Conservation (phyloP, 768 basidiomycete species). For the Kwoniella dendrophila region DNA sequence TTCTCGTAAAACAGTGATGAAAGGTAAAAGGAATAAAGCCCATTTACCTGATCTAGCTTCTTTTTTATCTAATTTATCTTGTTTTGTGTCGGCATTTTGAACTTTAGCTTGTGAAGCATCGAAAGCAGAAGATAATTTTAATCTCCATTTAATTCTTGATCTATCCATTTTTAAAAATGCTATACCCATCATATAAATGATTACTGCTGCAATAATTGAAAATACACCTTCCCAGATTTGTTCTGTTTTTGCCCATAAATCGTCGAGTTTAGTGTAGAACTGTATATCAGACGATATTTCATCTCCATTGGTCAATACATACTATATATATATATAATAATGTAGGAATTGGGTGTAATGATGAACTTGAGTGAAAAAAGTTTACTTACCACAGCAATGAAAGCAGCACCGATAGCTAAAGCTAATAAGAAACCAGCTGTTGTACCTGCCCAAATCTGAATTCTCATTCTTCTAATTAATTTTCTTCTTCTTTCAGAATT, state of each 20-base stretch:
- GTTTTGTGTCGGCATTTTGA: constrained; percentile 9
- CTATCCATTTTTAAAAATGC: constrained; percentile 95
- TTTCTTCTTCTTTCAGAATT: constrained; percentile 9
- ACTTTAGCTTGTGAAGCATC: constrained; percentile 44
- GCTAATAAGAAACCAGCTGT: constrained; percentile 74
- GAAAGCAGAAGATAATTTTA: constrained; percentile 83
- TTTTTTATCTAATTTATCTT: constrained; percentile 37
- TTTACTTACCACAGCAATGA: constrained; percentile 70
- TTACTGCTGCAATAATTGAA: constrained; percentile 59
- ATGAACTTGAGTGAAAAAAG: too few relatives aligned
- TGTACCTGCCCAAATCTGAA: constrained; percentile 76
- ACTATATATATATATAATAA: too few relatives aligned
- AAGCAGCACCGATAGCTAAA: constrained; percentile 81
- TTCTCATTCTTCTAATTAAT: constrained; percentile 65
- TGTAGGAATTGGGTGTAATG: too few relatives aligned
- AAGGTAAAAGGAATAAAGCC: constrained; percentile 83
- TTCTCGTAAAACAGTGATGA: constrained; percentile 91
- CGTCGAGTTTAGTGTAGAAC: constrained; percentile 86
- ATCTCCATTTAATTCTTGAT: constrained; percentile 89
- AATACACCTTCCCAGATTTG: constrained; percentile 86
- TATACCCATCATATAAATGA: constrained; percentile 92
- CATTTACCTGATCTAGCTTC: constrained; percentile 68
- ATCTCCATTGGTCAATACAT: too few relatives aligned
- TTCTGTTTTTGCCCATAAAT: constrained; percentile 84
- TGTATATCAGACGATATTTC: constrained; percentile 10